Evolutionary conservation across 2,329 filamentous ascomycete species (phyloP).

Genomic region (Pseudomassariella vexata): DNA sequence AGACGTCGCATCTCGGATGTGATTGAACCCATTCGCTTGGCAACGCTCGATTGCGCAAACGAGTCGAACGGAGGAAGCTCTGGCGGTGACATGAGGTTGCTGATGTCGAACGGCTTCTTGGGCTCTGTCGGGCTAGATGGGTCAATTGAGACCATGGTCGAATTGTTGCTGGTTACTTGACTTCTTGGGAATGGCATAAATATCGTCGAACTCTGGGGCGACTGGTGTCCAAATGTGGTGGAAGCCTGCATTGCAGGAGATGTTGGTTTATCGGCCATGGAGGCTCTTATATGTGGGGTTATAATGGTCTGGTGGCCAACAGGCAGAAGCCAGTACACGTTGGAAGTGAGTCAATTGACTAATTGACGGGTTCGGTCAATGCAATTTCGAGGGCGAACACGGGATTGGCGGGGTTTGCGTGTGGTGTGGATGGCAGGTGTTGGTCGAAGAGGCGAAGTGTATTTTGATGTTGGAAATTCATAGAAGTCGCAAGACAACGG

Average conservation of each 20-base stretch:
- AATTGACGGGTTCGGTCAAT: conserved; percentile 6
- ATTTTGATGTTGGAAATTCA: conserved; percentile 5
- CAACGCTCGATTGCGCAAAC: conserved; percentile 33
- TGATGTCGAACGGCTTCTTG: conserved; percentile 42
- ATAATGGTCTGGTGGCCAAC: conserved; percentile 18
- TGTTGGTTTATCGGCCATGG: conserved; percentile 20
- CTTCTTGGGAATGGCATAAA: neutral
- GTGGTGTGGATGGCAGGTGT: conserved; percentile 1
- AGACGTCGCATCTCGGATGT: conserved; percentile 23
- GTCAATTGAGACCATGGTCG: conserved; percentile 12
- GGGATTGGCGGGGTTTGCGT: conserved; percentile 2
- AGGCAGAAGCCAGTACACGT: conserved; percentile 18
- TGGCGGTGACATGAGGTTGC: conserved; percentile 57
- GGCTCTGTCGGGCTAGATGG: conserved; percentile 11
- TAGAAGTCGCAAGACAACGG: conserved; percentile 5
- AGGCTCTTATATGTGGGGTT: conserved; percentile 6
- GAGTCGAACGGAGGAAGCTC: conserved; percentile 48
- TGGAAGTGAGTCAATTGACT: conserved; percentile 16
- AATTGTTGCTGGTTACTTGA: conserved; percentile 9
- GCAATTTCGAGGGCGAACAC: conserved; percentile 9
- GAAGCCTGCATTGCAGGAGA: conserved; percentile 1
- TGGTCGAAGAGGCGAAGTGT: conserved; percentile 2
- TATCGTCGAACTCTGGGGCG: neutral
- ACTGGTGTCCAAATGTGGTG: conserved; percentile 11
- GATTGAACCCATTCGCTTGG: conserved; percentile 17